Percentiles rank a stretch among this genome's conserved stretches.
phyloP scores from a whole-genome alignment of 352 stramenopile genomes.

The Phytopythium cucurbitacearum region DNA sequence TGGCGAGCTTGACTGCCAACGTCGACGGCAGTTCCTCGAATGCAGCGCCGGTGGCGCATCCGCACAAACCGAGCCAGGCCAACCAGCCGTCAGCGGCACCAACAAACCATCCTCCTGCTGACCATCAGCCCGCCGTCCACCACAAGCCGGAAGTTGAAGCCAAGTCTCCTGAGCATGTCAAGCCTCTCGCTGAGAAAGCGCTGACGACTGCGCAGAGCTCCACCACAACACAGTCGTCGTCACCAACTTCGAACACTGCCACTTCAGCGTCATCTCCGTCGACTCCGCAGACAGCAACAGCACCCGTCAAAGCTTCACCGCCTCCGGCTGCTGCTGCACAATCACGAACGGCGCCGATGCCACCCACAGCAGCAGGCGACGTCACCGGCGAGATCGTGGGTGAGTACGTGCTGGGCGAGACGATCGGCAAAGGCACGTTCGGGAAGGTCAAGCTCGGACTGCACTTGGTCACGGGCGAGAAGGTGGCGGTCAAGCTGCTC shows the following conservation, averaged over 20 bases:
- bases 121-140: too few relatives aligned
- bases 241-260: too few relatives aligned
- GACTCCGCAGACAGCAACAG: neutral
- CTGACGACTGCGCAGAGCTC: too few relatives aligned
- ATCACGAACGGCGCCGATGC: slow-evolving; percentile 1
- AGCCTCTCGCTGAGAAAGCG: too few relatives aligned
- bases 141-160: too few relatives aligned
- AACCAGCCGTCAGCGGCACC: slow-evolving; percentile 5
- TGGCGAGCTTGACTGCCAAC: neutral
- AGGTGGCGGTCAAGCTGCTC: slow-evolving; percentile 91
- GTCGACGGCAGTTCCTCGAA: neutral
- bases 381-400: slow-evolving; percentile 53
- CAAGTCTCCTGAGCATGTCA: too few relatives aligned
- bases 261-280: slow-evolving; percentile 1
- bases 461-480: slow-evolving; percentile 88
- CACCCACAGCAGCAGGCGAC: slow-evolving; percentile 7
- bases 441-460: slow-evolving; percentile 89
- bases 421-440: slow-evolving; percentile 92
- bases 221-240: too few relatives aligned
- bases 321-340: slow-evolving; percentile 1
- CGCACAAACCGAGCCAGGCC: slow-evolving; percentile 6
- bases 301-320: neutral
- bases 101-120: neutral
- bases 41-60: neutral
- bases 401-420: slow-evolving; percentile 90